Conservation (phyloP, 371 early-diverging fungal species). For the Mucor mucedo region DNA sequence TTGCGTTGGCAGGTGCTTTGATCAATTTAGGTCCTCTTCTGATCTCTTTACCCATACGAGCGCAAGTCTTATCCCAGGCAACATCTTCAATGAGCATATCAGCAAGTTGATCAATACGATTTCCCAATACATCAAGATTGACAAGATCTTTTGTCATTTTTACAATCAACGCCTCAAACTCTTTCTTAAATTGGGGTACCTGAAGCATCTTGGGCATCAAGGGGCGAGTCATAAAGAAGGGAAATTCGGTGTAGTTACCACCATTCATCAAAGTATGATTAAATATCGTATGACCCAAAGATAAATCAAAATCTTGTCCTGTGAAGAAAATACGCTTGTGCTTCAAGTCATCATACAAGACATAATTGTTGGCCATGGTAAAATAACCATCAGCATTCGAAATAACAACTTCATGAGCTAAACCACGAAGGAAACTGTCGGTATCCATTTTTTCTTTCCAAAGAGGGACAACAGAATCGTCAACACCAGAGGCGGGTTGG, state of each 20-base stretch:
- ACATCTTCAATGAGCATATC: conserved; percentile 32
- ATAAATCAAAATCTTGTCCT: conserved; percentile 40
- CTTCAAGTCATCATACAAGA: conserved; percentile 34
- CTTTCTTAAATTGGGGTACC: conserved; percentile 22
- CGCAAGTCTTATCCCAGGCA: conserved; percentile 30
- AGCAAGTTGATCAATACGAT: conserved; percentile 23
- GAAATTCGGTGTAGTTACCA: conserved; percentile 33
- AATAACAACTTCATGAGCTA: conserved; percentile 23
- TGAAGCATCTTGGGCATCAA: conserved; percentile 25
- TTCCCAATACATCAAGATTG: conserved; percentile 9
- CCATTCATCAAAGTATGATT: conserved; percentile 14
- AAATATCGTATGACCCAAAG: conserved; percentile 31
- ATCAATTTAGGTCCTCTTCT: too few species aligned
- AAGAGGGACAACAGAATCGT: conserved; percentile 11
- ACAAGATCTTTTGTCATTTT: conserved; percentile 16
- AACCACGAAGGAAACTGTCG: conserved; percentile 21
- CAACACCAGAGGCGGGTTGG: neutral
- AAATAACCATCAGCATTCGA: conserved; percentile 32
- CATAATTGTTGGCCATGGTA: conserved; percentile 38
- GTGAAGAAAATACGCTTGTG: conserved; percentile 24
- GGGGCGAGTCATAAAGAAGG: conserved; percentile 25
- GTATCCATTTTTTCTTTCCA: conserved; percentile 23
- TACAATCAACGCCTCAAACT: conserved; percentile 9
- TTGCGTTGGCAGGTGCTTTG: neutral
- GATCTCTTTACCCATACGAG: conserved; percentile 13